Conservation (phyloP, 129 eudicot species). For the Scalesia atractyloides region DNA sequence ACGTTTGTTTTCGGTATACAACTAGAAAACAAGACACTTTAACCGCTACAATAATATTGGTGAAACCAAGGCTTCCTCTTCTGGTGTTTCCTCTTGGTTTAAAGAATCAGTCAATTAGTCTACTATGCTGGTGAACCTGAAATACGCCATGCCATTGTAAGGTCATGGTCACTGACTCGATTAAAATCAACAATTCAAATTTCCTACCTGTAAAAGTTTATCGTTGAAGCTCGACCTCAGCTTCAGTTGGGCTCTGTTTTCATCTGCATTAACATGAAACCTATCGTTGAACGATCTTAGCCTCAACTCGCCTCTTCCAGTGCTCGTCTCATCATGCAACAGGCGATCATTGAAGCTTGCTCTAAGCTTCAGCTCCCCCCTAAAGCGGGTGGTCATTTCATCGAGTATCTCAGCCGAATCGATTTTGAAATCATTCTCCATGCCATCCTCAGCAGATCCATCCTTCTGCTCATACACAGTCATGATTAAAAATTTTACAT, state of each 20-base stretch:
- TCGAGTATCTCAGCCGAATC: conserved; percentile 75
- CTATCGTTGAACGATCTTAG: conserved; percentile 63
- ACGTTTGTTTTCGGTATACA: too few species aligned
- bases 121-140: too few species aligned
- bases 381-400: conserved; percentile 67
- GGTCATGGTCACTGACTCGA: too few species aligned
- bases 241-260: conserved; percentile 79
- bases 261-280: conserved; percentile 50
- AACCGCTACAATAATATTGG: too few species aligned
- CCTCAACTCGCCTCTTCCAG: conserved; percentile 82
- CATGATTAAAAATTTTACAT: too few species aligned
- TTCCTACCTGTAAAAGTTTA: conserved; percentile 43
- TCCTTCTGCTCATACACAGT: conserved; percentile 46
- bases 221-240: conserved; percentile 68
- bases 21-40: too few species aligned
- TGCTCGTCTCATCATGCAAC: conserved; percentile 52
- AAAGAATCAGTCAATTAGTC: too few species aligned
- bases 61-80: too few species aligned
- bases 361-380: conserved; percentile 83
- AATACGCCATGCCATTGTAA: too few species aligned
- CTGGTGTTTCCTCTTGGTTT: too few species aligned
- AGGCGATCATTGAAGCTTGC: conserved; percentile 68
- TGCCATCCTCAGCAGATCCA: conserved; percentile 34
- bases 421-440: conserved; percentile 39
- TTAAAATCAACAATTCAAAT: too few species aligned